A percentile compares a stretch with the other conserved stretches of the same genome.
phyloP scores from a whole-genome alignment of 139 green algal genomes.

The Pleodorina starrii region DNA sequence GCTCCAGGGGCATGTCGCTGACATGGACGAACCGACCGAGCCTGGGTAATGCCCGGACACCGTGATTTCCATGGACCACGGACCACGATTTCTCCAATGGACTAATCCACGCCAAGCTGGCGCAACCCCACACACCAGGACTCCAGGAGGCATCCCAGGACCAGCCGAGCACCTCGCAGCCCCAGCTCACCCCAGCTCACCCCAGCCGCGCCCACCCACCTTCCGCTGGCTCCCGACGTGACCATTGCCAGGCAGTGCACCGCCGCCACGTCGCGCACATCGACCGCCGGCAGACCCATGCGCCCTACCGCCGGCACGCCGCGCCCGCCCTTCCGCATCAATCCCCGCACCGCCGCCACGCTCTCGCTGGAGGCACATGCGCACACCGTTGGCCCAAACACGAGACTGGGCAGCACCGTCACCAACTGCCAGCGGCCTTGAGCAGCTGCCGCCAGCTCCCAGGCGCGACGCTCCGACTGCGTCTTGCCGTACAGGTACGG shows the following conservation, averaged over 20 bases:
- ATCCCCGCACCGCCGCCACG: conserved; percentile 15
- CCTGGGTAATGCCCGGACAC: no score
- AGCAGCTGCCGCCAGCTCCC: neutral
- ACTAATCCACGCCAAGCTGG: no score
- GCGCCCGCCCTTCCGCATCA: neutral
- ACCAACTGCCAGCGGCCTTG: neutral
- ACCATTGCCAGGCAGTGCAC: no score
- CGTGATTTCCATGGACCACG: no score
- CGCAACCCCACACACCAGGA: no score
- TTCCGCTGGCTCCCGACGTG: neutral
- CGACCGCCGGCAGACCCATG: neutral
- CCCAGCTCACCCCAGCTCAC: no score
- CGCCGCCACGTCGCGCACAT: neutral
- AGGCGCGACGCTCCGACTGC: conserved; percentile 11
- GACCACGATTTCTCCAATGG: no score
- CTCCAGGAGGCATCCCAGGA: no score
- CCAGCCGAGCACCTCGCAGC: no score
- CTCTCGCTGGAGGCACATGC: neutral
- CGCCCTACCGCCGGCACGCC: neutral
- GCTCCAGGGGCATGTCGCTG: no score
- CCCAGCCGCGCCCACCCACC: neutral
- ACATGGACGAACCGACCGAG: no score
- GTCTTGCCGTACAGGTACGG: conserved; percentile 47
- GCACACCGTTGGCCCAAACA: neutral
- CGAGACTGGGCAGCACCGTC: conserved; percentile 9